Conservation (phyloP, 805 yeast genomes). For the Priceomyces carsonii region DNA sequence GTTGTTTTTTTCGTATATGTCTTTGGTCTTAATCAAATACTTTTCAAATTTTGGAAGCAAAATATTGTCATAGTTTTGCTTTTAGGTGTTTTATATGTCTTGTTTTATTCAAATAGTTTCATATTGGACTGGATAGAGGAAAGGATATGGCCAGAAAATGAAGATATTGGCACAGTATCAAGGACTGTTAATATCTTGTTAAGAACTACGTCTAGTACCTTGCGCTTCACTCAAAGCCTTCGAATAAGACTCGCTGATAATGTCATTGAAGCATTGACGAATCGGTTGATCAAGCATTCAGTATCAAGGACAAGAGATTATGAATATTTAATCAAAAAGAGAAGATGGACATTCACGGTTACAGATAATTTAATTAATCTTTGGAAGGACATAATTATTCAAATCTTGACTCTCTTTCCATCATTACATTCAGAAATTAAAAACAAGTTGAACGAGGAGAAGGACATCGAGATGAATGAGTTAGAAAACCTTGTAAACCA, state of each 20-base stretch:
- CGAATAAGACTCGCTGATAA: constrained; percentile 24
- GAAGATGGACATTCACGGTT: constrained; percentile 7
- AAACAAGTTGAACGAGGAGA: constrained; percentile 17
- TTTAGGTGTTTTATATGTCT: constrained; percentile 7
- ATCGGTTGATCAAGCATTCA: constrained; percentile 12
- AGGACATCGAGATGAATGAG: constrained; percentile 16
- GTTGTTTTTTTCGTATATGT: constrained; percentile 10
- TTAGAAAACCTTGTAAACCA: constrained; percentile 8
- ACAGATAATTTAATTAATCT: constrained; percentile 13
- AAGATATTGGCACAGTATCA: no score
- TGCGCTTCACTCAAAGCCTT: constrained; percentile 15
- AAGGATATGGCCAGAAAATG: no score
- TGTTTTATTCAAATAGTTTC: constrained; percentile 13
- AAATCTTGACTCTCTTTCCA: constrained; percentile 17
- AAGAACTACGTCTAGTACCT: no score
- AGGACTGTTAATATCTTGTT: no score
- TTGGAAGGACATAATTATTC: constrained; percentile 20
- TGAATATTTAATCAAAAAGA: constrained; percentile 15
- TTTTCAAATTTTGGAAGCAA: constrained; percentile 8
- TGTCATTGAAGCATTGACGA: constrained; percentile 13
- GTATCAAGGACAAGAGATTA: constrained; percentile 24
- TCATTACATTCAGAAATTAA: constrained; percentile 12
- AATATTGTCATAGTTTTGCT: constrained; percentile 1
- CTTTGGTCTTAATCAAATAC: constrained; percentile 8
- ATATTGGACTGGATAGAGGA: no score